Evolutionary conservation across 2,329 filamentous ascomycete genomes (phyloP).

Genomic region (Cadophora sp.): DNA sequence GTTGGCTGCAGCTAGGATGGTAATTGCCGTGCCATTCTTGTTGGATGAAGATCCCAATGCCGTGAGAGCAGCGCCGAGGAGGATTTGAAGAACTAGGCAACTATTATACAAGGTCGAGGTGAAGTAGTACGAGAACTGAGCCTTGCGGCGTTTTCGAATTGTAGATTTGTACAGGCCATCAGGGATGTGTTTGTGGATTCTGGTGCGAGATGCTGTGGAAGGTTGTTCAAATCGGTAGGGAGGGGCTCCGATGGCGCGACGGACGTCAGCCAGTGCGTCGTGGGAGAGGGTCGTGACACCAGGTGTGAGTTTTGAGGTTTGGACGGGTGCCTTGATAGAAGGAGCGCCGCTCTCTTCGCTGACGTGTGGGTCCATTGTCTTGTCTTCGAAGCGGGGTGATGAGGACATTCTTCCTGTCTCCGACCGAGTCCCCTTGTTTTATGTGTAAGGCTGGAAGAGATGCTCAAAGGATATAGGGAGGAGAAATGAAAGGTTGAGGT

Average conservation of each 20-base stretch:
- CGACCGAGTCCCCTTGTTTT: background rate
- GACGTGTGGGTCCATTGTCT: constrained; percentile 5
- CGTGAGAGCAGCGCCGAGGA: constrained; percentile 34
- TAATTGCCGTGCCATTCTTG: constrained; percentile 29
- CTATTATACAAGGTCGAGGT: constrained; percentile 29
- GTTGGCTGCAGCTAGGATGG: constrained; percentile 35
- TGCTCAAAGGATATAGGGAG: background rate
- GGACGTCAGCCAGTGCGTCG: constrained; percentile 17
- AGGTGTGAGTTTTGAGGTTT: constrained; percentile 1
- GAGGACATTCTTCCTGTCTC: background rate
- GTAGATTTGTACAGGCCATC: constrained; percentile 33
- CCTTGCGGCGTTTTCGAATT: constrained; percentile 14
- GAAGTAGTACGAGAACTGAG: constrained; percentile 32
- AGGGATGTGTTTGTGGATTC: constrained; percentile 14
- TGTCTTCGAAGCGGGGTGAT: constrained; percentile 1
- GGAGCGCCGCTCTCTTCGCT: background rate
- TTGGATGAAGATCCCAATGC: constrained; percentile 22
- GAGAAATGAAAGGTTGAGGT: background rate
- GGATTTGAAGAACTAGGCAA: constrained; percentile 33
- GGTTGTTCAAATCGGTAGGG: constrained; percentile 15
- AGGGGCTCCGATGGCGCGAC: constrained; percentile 24
- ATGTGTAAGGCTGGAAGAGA: background rate
- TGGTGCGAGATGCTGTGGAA: background rate
- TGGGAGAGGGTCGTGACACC: constrained; percentile 14
- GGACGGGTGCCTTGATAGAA: background rate